These are phyloP conservation scores for Cryptosporidium sp. DNA, from an alignment of 169 alveolate genomes.

Conservation along the genomic window DNA sequence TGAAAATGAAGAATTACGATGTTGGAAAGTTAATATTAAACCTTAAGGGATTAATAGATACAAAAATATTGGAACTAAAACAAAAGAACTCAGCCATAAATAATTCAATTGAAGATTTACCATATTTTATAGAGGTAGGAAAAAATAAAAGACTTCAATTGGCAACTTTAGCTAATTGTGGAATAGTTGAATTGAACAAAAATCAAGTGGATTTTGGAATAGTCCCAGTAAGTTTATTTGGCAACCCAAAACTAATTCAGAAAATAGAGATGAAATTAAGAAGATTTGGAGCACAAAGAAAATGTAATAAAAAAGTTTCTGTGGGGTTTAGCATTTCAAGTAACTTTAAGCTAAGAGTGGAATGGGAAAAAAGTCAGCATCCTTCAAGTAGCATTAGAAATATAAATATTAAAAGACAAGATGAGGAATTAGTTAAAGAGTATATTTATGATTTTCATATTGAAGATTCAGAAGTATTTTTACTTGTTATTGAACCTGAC, in stretches of 20 bases:
- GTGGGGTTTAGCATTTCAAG: not conserved
- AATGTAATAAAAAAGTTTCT: not conserved
- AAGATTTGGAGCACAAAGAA: not conserved
- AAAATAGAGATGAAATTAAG: not conserved
- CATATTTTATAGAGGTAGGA: conserved; percentile 12
- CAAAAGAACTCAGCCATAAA: not conserved
- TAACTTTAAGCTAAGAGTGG: not conserved
- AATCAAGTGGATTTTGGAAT: conserved; percentile 29
- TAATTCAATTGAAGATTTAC: not conserved
- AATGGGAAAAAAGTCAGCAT: not conserved
- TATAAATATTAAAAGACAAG: not conserved
- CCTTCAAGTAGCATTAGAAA: not conserved
- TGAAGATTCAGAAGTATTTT: not conserved
- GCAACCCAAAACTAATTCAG: not conserved
- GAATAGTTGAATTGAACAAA: not conserved
- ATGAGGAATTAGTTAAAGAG: not conserved
- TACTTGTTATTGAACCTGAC: conserved; percentile 21
- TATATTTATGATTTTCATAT: not conserved
- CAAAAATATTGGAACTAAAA: not conserved
- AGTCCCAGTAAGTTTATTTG: conserved; percentile 42
- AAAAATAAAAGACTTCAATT: conserved; percentile 7
- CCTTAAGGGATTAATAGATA: not conserved
- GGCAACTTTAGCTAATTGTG: conserved; percentile 21
- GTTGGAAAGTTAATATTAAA: not conserved
- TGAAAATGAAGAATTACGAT: not conserved